These are phyloP conservation scores for Centella asiatica DNA, from an alignment of 129 eudicot genomes.

Conservation along the genomic window DNA sequence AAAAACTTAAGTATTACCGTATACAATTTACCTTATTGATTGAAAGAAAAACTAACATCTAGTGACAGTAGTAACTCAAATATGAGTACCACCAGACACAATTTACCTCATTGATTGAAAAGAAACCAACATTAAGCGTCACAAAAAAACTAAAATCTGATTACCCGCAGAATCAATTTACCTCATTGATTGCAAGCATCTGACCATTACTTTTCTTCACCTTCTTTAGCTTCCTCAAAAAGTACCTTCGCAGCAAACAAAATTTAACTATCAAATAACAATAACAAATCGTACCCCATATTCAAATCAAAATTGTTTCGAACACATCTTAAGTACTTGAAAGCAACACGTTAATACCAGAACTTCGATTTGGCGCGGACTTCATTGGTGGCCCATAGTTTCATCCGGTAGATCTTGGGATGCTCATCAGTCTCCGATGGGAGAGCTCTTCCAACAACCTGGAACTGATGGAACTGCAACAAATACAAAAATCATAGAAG, in stretches of 20 bases:
- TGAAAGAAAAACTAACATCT: too few relatives aligned
- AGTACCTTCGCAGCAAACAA: conserved; percentile 49
- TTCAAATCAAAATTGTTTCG: not conserved
- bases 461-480: conserved; percentile 86
- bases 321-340: not conserved
- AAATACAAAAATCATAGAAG: not conserved
- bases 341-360: too few relatives aligned
- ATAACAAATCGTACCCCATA: not conserved
- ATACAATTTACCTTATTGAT: too few relatives aligned
- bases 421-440: conserved; percentile 80
- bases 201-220: conserved; percentile 97
- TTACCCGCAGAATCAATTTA: conserved; percentile 15
- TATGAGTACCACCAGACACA: too few relatives aligned
- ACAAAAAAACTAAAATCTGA: not conserved
- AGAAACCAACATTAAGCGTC: conserved; percentile 86
- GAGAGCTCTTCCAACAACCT: conserved; percentile 86
- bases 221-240: conserved; percentile 88
- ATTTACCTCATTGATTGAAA: conserved; percentile 91
- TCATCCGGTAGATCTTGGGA: conserved; percentile 95
- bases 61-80: too few relatives aligned
- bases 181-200: conserved; percentile 98
- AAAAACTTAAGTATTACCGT: too few relatives aligned
- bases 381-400: conserved; percentile 97
- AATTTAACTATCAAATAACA: not conserved
- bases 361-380: conserved; percentile 96